Conservation (phyloP, 192 early-diverging fungal species). For the Dissophora ornata region DNA sequence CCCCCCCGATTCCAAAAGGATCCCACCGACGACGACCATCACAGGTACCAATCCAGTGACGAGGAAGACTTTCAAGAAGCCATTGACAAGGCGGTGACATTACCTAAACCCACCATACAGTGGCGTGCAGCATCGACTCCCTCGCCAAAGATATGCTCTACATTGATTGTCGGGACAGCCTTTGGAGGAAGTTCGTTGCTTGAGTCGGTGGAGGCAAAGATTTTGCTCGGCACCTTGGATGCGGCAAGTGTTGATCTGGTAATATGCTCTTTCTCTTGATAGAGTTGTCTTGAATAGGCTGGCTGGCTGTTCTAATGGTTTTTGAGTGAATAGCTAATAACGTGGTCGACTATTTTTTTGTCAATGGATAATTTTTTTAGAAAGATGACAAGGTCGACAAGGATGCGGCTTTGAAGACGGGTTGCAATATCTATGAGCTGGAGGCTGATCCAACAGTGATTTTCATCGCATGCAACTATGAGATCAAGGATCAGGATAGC, state of each 20-base stretch:
- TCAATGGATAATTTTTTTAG: not conserved
- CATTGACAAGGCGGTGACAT: slow-evolving; percentile 27
- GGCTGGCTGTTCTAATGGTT: too few species aligned
- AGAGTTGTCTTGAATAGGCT: too few species aligned
- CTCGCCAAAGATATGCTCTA: slow-evolving; percentile 16
- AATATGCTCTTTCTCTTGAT: not conserved
- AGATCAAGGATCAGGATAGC: slow-evolving; percentile 43
- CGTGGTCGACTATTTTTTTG: not conserved
- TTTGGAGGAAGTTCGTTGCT: slow-evolving; percentile 35
- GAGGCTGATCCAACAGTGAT: slow-evolving; percentile 23
- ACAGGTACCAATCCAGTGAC: slow-evolving; percentile 51
- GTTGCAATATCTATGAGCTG: slow-evolving; percentile 43
- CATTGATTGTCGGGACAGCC: slow-evolving; percentile 37
- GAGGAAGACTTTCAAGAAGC: slow-evolving; percentile 50
- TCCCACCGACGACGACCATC: slow-evolving; percentile 28
- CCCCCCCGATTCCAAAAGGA: slow-evolving; percentile 8
- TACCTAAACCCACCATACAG: slow-evolving; percentile 41
- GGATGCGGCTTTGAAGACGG: slow-evolving; percentile 19
- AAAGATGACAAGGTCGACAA: slow-evolving; percentile 38
- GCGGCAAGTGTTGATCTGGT: slow-evolving; percentile 40
- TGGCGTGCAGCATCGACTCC: slow-evolving; percentile 17
- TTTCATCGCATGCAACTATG: slow-evolving; percentile 38
- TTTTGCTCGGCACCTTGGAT: slow-evolving; percentile 28
- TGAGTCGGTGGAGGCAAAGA: slow-evolving; percentile 31
- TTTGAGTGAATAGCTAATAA: not conserved